phyloP scores from a whole-genome alignment of 169 alveolate species.

The Eimeria tenella region DNA sequence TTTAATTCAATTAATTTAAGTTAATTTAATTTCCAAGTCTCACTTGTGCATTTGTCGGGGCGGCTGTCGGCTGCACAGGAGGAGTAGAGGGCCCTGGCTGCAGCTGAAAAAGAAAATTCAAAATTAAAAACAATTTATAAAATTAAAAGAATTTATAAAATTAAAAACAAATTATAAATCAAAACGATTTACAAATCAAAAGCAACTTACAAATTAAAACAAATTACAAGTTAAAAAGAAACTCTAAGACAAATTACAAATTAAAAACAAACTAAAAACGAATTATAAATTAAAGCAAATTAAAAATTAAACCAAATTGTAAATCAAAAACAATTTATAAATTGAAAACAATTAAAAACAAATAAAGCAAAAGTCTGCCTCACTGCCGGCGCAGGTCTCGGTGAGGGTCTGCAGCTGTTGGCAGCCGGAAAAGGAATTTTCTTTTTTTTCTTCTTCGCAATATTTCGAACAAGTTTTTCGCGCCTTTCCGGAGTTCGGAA shows the following conservation, averaged over 20 bases:
- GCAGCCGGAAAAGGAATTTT: not conserved
- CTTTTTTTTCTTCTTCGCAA: not conserved
- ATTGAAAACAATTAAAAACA: no score
- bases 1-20: no score
- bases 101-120: not conserved
- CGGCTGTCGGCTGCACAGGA: not conserved
- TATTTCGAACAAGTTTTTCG: not conserved
- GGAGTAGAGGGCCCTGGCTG: not conserved
- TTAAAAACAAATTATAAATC: no score
- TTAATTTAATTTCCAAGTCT: not conserved
- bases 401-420: not conserved
- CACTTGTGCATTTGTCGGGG: constrained; percentile 27
- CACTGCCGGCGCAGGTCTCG: not conserved
- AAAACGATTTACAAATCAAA: no score
- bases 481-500: not conserved
- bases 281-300: no score
- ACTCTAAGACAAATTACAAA: not conserved
- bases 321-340: not conserved
- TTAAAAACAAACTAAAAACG: not conserved
- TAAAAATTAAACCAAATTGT: not conserved
- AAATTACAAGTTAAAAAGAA: not conserved
- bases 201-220: no score
- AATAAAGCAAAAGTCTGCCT: not conserved
- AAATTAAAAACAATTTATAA: no score
- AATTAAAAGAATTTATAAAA: no score